Conservation (phyloP, 768 basidiomycete genomes). For the Kwoniella bestiolae region DNA sequence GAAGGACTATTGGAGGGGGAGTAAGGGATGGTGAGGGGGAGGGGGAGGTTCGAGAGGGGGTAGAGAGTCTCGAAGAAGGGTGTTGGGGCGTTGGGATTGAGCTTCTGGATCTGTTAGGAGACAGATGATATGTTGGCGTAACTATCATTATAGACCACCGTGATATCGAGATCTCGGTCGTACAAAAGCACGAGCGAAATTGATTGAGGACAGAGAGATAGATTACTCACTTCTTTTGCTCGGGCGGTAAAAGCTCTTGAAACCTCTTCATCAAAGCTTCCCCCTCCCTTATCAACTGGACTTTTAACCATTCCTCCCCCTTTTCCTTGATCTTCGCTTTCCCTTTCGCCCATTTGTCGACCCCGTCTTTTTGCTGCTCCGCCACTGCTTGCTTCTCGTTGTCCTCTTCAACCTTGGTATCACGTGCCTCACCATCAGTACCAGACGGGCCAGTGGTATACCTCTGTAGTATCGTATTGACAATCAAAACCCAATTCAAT, state of each 20-base stretch:
- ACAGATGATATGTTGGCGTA: too few relatives aligned
- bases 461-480: constrained; percentile 34
- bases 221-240: constrained; percentile 44
- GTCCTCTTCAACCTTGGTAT: too few relatives aligned
- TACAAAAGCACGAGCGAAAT: too few relatives aligned
- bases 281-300: constrained; percentile 37
- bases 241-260: constrained; percentile 47
- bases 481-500: constrained; percentile 34
- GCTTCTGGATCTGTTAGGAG: constrained; percentile 6
- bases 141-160: not conserved
- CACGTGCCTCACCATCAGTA: not conserved
- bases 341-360: constrained; percentile 31
- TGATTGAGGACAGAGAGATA: not conserved
- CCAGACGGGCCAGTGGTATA: not conserved
- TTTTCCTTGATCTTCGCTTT: constrained; percentile 32
- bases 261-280: constrained; percentile 45
- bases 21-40: constrained; percentile 30
- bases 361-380: not conserved
- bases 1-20: constrained; percentile 30
- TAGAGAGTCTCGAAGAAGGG: constrained; percentile 21
- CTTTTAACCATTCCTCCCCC: constrained; percentile 45
- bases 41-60: constrained; percentile 23
- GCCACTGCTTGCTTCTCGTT: not conserved
- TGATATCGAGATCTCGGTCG: too few relatives aligned
- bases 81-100: not conserved